A percentile compares a stretch with the other conserved stretches of the same genome.
Conservation (phyloP, 768 basidiomycete species). For the Epithele typhae region DNA sequence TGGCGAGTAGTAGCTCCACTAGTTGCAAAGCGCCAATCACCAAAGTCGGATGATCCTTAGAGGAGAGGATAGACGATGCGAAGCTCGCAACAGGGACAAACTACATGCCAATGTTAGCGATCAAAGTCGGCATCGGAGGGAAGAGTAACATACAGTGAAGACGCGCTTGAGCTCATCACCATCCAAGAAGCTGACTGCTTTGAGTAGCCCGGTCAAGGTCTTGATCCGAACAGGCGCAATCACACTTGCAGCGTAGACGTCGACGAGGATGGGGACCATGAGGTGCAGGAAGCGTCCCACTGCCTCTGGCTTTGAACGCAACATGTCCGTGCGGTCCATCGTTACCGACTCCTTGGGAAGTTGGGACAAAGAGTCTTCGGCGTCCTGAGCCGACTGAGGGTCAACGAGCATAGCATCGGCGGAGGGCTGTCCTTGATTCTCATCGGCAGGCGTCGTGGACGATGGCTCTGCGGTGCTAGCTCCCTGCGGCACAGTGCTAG, state of each 20-base stretch:
- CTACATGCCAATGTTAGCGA: slow-evolving; percentile 36
- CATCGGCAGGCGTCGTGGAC: slow-evolving; percentile 15
- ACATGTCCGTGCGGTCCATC: slow-evolving; percentile 63
- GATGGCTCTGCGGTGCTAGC: too few species aligned
- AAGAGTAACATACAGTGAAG: slow-evolving; percentile 56
- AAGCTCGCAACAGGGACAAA: slow-evolving; percentile 94
- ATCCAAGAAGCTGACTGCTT: slow-evolving; percentile 88
- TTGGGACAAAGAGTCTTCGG: slow-evolving; percentile 11
- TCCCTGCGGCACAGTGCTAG: too few species aligned
- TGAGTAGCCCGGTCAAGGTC: slow-evolving; percentile 81
- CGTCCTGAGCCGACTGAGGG: slow-evolving; percentile 9
- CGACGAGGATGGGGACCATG: slow-evolving; percentile 90
- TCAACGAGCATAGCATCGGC: slow-evolving; percentile 7
- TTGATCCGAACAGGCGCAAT: slow-evolving; percentile 82
- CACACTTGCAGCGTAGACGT: slow-evolving; percentile 99
- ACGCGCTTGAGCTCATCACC: slow-evolving; percentile 69
- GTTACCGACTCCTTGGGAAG: slow-evolving; percentile 32
- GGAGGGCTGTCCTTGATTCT: background rate
- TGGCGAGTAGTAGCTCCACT: slow-evolving; percentile 84
- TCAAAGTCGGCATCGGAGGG: too few species aligned
- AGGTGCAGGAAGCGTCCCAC: slow-evolving; percentile 84
- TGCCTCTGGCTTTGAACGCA: slow-evolving; percentile 70
- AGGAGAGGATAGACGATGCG: slow-evolving; percentile 89
- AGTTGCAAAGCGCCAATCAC: slow-evolving; percentile 90
- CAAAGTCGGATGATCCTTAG: slow-evolving; percentile 82